Conservation (phyloP, 2,329 filamentous ascomycete genomes). For the Fusarium tupiense region DNA sequence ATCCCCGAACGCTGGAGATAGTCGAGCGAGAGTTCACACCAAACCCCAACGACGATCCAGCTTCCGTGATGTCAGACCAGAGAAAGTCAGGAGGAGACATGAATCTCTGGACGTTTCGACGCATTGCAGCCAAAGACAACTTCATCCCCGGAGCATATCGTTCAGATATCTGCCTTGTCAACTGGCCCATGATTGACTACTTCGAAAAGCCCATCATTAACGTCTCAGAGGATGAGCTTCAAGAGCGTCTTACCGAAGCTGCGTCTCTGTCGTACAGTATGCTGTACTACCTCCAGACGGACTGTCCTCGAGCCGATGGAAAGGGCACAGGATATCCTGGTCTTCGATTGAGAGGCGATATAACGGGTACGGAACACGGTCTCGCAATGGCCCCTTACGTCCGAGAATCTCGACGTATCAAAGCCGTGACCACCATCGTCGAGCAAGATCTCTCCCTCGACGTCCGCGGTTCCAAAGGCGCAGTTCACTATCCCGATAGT, state of each 20-base stretch:
- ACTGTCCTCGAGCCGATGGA: slow-evolving; percentile 41
- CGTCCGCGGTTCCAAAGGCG: slow-evolving; percentile 32
- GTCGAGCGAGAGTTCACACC: slow-evolving; percentile 43
- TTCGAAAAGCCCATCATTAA: slow-evolving; percentile 45
- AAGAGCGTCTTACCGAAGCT: slow-evolving; percentile 24
- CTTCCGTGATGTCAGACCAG: slow-evolving; percentile 37
- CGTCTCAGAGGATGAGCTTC: slow-evolving; percentile 29
- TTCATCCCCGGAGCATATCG: slow-evolving; percentile 35
- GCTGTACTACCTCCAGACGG: slow-evolving; percentile 43
- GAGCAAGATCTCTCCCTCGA: slow-evolving; percentile 42
- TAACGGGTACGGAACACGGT: slow-evolving; percentile 43
- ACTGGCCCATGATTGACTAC: slow-evolving; percentile 46
- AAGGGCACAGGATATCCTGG: slow-evolving; percentile 39
- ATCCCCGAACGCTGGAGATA: slow-evolving; percentile 42
- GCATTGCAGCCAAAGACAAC: slow-evolving; percentile 40
- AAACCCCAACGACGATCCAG: slow-evolving; percentile 41
- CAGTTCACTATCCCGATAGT: slow-evolving; percentile 40
- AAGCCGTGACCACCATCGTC: slow-evolving; percentile 38
- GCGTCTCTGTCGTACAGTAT: slow-evolving; percentile 42
- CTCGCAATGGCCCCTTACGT: slow-evolving; percentile 44
- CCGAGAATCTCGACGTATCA: slow-evolving; percentile 41
- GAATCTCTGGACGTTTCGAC: slow-evolving; percentile 44
- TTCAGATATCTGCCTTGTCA: slow-evolving; percentile 43
- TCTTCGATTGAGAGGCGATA: slow-evolving; percentile 39
- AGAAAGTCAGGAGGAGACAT: slow-evolving; percentile 41